These are phyloP conservation scores for Sanghuangporus baumii DNA, from an alignment of 1,284 basidiomycete species.

Conservation along the genomic window DNA sequence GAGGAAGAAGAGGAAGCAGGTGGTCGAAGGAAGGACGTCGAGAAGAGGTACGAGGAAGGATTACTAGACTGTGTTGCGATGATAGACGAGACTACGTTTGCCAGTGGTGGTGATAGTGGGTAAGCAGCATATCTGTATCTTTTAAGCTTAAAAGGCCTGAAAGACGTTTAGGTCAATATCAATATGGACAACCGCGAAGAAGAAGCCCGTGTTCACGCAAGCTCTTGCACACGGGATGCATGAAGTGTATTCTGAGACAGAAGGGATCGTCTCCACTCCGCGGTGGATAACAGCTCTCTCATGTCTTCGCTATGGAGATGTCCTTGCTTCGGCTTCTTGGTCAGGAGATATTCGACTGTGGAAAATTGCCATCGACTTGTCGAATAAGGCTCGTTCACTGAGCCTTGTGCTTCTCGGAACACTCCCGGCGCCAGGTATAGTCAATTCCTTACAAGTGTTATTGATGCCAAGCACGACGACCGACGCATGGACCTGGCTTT, in stretches of 20 bases:
- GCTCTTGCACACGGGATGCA: slow-evolving; percentile 85
- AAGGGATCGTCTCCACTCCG: slow-evolving; percentile 72
- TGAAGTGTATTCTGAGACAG: slow-evolving; percentile 60
- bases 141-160: not conserved
- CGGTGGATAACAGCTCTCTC: slow-evolving; percentile 89
- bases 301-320: slow-evolving; percentile 81
- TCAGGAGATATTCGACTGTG: slow-evolving; percentile 86
- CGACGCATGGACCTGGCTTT: slow-evolving; percentile 39
- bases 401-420: slow-evolving; percentile 67
- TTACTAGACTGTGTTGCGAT: slow-evolving; percentile 90
- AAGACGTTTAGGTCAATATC: slow-evolving; percentile 67
- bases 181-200: slow-evolving; percentile 91
- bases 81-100: slow-evolving; percentile 90
- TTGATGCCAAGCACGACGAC: slow-evolving; percentile 50
- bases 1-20: slow-evolving; percentile 37
- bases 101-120: slow-evolving; percentile 96
- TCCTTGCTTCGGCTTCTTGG: slow-evolving; percentile 93
- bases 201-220: slow-evolving; percentile 89
- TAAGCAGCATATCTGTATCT: slow-evolving; percentile 32
- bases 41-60: slow-evolving; percentile 76
- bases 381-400: slow-evolving; percentile 13
- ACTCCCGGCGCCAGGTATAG: slow-evolving; percentile 67
- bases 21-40: slow-evolving; percentile 34
- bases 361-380: slow-evolving; percentile 57
- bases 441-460: slow-evolving; percentile 88